These are phyloP conservation scores for Ilex aquifolium DNA, from an alignment of 257 asterid species.

Conservation along the genomic window DNA sequence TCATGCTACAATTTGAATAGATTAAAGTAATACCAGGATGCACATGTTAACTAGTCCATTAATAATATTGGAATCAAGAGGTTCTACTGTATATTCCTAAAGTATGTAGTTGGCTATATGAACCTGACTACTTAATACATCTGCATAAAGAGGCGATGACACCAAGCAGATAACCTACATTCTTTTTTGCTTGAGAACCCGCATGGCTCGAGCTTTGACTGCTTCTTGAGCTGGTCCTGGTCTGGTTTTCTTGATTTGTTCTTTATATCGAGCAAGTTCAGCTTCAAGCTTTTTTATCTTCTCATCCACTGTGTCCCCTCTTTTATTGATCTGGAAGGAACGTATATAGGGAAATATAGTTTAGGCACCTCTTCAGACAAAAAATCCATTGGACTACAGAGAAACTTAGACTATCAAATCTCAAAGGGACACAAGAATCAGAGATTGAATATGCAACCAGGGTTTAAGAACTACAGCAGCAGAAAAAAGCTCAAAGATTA, in stretches of 20 bases:
- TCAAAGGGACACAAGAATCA: not conserved
- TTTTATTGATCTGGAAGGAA: slow-evolving; percentile 61
- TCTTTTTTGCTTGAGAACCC: slow-evolving; percentile 89
- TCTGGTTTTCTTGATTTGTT: slow-evolving; percentile 87
- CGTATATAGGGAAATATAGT: not conserved
- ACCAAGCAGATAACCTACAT: slow-evolving; percentile 43
- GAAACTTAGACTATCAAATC: not conserved
- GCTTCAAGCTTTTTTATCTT: slow-evolving; percentile 81
- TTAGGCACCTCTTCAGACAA: slow-evolving; percentile 10
- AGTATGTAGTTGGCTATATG: too few relatives aligned
- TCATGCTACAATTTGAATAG: too few relatives aligned
- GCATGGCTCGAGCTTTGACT: slow-evolving; percentile 95
- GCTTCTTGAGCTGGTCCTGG: slow-evolving; percentile 99
- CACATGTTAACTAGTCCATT: too few relatives aligned
- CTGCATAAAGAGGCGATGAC: not conserved
- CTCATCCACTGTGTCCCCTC: slow-evolving; percentile 88
- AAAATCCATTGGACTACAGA: slow-evolving; percentile 1
- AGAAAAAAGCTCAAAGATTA: not conserved
- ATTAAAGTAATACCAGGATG: too few relatives aligned
- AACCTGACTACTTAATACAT: not conserved
- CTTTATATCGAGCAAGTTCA: slow-evolving; percentile 70
- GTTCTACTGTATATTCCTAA: too few relatives aligned
- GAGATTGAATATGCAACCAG: not conserved
- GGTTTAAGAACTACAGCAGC: not conserved
- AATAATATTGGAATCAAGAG: too few relatives aligned